Base-by-base conservation (phyloP, 1,284 basidiomycete species). In the Tausonia pullulans region DNA sequence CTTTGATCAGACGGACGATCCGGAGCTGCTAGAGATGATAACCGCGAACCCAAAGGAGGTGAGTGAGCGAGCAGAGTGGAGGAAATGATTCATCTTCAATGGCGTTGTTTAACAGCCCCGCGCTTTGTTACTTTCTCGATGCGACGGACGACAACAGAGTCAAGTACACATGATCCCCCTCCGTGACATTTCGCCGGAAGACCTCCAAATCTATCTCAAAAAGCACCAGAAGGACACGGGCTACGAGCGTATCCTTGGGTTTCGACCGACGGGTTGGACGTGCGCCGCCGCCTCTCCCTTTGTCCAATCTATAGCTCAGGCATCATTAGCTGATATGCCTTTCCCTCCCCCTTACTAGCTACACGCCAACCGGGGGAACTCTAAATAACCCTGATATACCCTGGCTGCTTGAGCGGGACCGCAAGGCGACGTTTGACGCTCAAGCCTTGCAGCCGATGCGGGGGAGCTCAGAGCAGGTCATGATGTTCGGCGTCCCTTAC, bases 211-310 rank as follows among this genome's bases (percentile, higher is more conserved):
- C 3, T 97, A 98, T 72, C 79, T 92, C 50, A 84, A 85, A 41
- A 82, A 84, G 6, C 88, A 86, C 71, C 27, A 27, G 27, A 57
- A 57, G 55, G 84, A 87, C 58, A 84, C 84, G 3, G 81, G 80
- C 11, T 97, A 88, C 72, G 82, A 82, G 45, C 85, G 83, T 55
- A 84, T 85, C 0, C 80, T 97, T 6, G 93, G 86, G 0, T 90
- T 97, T 71, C 79, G 93, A 56, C 95, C 94, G 0, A 98, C 94
- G 0, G 94, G 95, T 40, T 97, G 93, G 94, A 90, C 89, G 81
- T 91, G 72, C 73, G 86, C 81, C 4, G 8, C 41, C 39, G 54
- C n/a, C 49, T 40, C 39, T 44, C 27, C 27, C 27, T 27, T 27
- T 27, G 27, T 27, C 27, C 27, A 27, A 27, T 27, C 27, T 27